Conservation (phyloP, 257 asterid species). For the Solanum ossicruentum region DNA sequence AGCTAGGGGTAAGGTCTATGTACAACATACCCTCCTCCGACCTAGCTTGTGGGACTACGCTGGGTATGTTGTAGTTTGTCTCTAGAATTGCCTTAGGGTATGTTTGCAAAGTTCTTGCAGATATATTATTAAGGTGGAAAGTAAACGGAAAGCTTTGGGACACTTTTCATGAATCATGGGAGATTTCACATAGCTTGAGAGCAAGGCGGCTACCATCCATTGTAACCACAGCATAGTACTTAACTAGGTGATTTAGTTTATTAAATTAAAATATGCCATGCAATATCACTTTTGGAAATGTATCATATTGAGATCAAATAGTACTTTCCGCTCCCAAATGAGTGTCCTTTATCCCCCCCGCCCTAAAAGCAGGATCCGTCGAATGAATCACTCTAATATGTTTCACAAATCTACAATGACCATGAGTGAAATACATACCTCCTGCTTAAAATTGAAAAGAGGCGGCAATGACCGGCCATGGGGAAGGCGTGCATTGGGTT, state of each 20-base stretch:
- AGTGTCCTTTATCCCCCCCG: accelerated
- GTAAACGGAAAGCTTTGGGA: not conserved
- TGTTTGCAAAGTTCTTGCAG: not conserved
- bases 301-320: not conserved
- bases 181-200: not conserved
- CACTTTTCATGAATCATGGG: not conserved
- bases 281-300: not conserved
- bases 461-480: conserved; percentile 83
- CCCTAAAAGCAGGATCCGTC: not conserved
- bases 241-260: not conserved
- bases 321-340: not conserved
- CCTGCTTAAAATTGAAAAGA: conserved; percentile 84
- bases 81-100: not conserved
- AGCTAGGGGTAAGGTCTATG: not conserved
- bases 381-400: not conserved
- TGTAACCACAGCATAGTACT: not conserved
- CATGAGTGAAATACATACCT: conserved; percentile 29
- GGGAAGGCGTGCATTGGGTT: conserved; percentile 69
- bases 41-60: not conserved
- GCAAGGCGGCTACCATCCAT: not conserved
- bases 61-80: not conserved
- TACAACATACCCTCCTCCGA: not conserved
- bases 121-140: not conserved
- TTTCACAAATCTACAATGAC: not conserved
- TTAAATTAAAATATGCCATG: not conserved